phyloP scores from a whole-genome alignment of 2,329 filamentous ascomycete species.

The Xylariales sp. region DNA sequence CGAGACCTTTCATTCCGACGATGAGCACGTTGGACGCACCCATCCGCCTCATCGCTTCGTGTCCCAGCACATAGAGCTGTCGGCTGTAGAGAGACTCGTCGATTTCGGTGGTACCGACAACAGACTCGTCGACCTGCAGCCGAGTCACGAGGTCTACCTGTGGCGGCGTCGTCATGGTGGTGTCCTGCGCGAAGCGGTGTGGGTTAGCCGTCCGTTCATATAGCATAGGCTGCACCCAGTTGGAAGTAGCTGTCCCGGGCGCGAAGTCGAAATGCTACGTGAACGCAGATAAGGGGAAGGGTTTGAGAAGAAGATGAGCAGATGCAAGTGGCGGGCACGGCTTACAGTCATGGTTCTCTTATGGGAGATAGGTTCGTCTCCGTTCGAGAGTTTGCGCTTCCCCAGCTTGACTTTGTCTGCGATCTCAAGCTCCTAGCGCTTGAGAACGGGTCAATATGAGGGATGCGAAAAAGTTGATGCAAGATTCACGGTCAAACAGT shows the following conservation, averaged over 20 bases:
- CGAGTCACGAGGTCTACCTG: constrained; percentile 60
- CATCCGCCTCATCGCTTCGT: constrained; percentile 98
- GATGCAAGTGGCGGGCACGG: constrained; percentile 12
- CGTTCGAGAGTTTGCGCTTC: constrained; percentile 64
- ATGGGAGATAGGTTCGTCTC: constrained; percentile 50
- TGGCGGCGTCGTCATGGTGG: constrained; percentile 40
- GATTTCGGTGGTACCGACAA: constrained; percentile 54
- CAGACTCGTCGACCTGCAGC: constrained; percentile 62
- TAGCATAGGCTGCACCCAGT: no score
- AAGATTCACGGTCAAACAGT: no score
- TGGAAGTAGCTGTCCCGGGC: no score
- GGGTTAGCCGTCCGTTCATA: no score
- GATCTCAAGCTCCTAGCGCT: constrained; percentile 13
- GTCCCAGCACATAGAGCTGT: constrained; percentile 67
- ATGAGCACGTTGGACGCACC: constrained; percentile 90
- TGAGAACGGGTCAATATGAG: constrained; percentile 5
- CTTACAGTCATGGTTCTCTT: constrained; percentile 62
- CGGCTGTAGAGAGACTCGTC: constrained; percentile 71
- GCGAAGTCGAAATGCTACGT: background rate
- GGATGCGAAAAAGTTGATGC: background rate
- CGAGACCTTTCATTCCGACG: constrained; percentile 86
- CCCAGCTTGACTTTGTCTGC: constrained; percentile 47
- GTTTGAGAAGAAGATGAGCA: no score
- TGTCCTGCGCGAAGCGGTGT: constrained; percentile 37
- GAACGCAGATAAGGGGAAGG: background rate